These are phyloP conservation scores for Carex arenaria DNA, from an alignment of 202 grass and related monocot species.

Conservation along the genomic window DNA sequence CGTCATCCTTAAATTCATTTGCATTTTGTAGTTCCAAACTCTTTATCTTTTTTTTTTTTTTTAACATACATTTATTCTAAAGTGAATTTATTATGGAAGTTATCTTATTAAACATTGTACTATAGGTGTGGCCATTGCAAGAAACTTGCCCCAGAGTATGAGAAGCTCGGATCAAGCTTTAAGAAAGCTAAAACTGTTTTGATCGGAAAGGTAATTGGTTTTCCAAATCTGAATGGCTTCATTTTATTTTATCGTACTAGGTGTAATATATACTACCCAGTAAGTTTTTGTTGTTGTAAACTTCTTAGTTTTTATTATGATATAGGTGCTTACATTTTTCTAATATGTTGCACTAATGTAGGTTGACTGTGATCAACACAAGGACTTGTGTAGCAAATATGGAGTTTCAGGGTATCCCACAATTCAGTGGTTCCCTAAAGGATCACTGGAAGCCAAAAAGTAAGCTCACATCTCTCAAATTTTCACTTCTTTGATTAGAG, in stretches of 20 bases:
- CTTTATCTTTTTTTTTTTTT: background rate
- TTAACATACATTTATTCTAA: background rate
- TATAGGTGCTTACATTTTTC: slow-evolving; percentile 9
- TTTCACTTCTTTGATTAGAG: background rate
- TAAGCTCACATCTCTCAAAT: slow-evolving; percentile 30
- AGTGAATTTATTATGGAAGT: background rate
- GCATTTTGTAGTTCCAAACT: background rate
- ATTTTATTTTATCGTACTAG: background rate
- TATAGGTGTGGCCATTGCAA: slow-evolving; percentile 91
- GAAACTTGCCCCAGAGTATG: slow-evolving; percentile 95
- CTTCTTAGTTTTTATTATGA: background rate
- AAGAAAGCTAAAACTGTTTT: slow-evolving; percentile 85
- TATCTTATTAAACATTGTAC: background rate
- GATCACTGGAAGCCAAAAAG: slow-evolving; percentile 89
- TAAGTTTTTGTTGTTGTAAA: background rate
- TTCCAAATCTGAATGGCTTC: background rate
- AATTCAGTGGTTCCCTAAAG: slow-evolving; percentile 91
- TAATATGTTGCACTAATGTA: slow-evolving; percentile 29
- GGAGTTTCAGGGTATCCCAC: slow-evolving; percentile 76
- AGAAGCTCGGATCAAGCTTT: slow-evolving; percentile 75
- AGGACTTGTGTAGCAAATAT: slow-evolving; percentile 77
- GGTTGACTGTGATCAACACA: slow-evolving; percentile 76
- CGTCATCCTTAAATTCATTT: background rate
- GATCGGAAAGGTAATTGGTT: slow-evolving; percentile 59
- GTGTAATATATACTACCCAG: background rate